These are phyloP conservation scores for Tolypocladium inflatum DNA, from an alignment of 2,329 filamentous ascomycete species.

Conservation along the genomic window DNA sequence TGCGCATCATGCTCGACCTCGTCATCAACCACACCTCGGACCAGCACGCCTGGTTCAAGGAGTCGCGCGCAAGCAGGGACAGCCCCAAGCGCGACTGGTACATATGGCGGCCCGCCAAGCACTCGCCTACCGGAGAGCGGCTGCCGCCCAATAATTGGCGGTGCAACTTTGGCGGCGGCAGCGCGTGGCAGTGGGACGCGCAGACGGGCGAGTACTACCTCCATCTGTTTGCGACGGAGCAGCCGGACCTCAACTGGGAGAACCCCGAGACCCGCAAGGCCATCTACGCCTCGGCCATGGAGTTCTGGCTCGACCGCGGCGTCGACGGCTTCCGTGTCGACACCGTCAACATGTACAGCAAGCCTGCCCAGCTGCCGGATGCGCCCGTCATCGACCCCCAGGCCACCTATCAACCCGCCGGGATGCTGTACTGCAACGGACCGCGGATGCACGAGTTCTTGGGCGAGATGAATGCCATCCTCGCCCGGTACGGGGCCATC, in stretches of 20 bases:
- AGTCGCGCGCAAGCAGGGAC: conserved; percentile 51
- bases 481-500: conserved; percentile 54
- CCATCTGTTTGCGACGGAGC: conserved; percentile 63
- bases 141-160: conserved; percentile 70
- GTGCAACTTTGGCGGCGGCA: conserved; percentile 48
- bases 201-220: conserved; percentile 68
- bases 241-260: conserved; percentile 85
- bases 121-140: conserved; percentile 46
- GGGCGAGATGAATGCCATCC: conserved; percentile 52
- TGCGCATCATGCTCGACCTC: conserved; percentile 65
- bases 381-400: conserved; percentile 42
- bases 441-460: conserved; percentile 61
- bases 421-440: conserved; percentile 54
- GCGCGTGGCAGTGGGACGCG: conserved; percentile 64
- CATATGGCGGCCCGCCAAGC: conserved; percentile 44
- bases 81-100: conserved; percentile 64
- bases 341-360: conserved; percentile 65
- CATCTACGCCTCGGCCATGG: conserved; percentile 62
- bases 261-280: conserved; percentile 56
- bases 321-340: conserved; percentile 69
- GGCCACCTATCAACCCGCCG: conserved; percentile 40
- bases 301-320: conserved; percentile 70
- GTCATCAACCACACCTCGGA: conserved; percentile 72
- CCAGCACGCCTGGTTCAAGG: conserved; percentile 62
- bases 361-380: conserved; percentile 47